A percentile compares a stretch with the other conserved stretches of the same genome.
Conservation (phyloP, 495 filamentous ascomycete genomes). For the Acidomyces sp. region DNA sequence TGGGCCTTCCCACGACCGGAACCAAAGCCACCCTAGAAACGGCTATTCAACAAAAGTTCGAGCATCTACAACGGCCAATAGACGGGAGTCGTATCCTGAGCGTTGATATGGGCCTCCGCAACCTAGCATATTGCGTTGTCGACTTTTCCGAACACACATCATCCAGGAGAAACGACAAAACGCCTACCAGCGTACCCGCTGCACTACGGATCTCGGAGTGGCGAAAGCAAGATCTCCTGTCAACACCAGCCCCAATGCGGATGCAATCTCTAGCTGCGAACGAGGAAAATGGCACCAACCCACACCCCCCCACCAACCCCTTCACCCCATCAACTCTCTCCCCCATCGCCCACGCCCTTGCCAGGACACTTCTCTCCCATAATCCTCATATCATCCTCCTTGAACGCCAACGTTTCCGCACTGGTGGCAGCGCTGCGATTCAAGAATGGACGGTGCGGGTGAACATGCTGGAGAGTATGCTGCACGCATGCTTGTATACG, state of each 20-base stretch:
- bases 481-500: constrained; percentile 61
- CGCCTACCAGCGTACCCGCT: not conserved
- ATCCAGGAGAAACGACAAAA: too few relatives aligned
- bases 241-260: not conserved
- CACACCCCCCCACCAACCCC: constrained; percentile 26
- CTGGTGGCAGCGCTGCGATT: constrained; percentile 46
- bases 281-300: too few relatives aligned
- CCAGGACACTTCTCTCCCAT: constrained; percentile 37
- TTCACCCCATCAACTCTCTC: constrained; percentile 50
- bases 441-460: constrained; percentile 86
- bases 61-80: not conserved
- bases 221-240: constrained; percentile 8
- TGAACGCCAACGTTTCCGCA: constrained; percentile 80
- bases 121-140: constrained; percentile 61
- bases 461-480: constrained; percentile 79
- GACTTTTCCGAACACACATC: too few relatives aligned
- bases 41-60: not conserved
- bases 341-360: constrained; percentile 45
- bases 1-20: constrained; percentile 39
- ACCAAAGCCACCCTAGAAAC: constrained; percentile 33
- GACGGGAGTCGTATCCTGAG: constrained; percentile 44
- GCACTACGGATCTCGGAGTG: constrained; percentile 3
- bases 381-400: constrained; percentile 66
- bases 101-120: constrained; percentile 79
- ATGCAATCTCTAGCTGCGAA: not conserved